A percentile compares a stretch with the other conserved stretches of the same genome.
phyloP scores from a whole-genome alignment of 2,329 filamentous ascomycete genomes.

The Camillea tinctor region DNA sequence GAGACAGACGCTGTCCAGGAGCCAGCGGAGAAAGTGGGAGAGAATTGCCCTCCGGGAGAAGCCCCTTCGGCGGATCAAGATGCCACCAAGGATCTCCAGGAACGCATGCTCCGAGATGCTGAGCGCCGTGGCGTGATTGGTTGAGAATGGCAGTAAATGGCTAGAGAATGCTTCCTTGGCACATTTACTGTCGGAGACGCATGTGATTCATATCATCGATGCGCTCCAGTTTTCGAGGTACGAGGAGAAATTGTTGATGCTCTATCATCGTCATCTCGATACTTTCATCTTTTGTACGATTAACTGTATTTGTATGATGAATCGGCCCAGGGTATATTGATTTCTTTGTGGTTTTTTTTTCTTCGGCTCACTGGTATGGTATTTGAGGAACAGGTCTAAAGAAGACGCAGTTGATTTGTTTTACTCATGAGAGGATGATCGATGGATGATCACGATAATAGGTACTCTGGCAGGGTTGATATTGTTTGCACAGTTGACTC shows the following conservation, averaged over 20 bases:
- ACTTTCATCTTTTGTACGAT: conserved; percentile 30
- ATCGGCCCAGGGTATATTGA: conserved; percentile 27
- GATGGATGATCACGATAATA: neutral
- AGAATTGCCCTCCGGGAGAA: conserved; percentile 45
- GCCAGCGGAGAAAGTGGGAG: conserved; percentile 38
- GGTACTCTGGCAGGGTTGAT: neutral
- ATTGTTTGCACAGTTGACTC: neutral
- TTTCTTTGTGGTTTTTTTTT: too few relatives aligned
- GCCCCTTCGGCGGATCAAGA: conserved; percentile 32
- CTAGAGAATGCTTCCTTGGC: neutral
- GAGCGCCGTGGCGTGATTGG: conserved; percentile 32
- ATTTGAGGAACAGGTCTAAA: neutral
- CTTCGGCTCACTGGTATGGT: conserved; percentile 1
- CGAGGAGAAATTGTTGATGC: conserved; percentile 12
- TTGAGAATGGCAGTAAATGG: conserved; percentile 29
- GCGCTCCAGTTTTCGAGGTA: conserved; percentile 4
- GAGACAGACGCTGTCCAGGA: conserved; percentile 22
- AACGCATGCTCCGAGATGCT: conserved; percentile 33
- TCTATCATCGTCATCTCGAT: conserved; percentile 22
- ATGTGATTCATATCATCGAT: conserved; percentile 1
- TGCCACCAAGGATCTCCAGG: conserved; percentile 29
- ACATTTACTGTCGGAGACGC: neutral
- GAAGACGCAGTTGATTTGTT: neutral
- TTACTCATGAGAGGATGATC: neutral
- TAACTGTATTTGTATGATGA: conserved; percentile 32